A percentile compares a stretch with the other conserved stretches of the same genome.
These are phyloP conservation scores for Mycosarcoma maydis DNA, from an alignment of 1,284 basidiomycete species.

Conservation along the genomic window DNA sequence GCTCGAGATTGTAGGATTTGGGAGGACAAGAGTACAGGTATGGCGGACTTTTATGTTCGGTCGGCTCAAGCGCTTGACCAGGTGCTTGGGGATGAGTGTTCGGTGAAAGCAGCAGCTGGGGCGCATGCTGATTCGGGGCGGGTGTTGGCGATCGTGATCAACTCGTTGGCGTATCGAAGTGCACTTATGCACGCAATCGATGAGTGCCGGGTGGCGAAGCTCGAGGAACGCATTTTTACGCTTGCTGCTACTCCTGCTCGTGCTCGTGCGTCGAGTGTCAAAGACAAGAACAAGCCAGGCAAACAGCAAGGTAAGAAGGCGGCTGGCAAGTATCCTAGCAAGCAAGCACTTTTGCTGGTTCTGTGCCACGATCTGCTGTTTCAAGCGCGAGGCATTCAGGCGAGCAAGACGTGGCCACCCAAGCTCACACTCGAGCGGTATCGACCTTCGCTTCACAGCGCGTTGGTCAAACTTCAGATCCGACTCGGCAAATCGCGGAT, in stretches of 20 bases:
- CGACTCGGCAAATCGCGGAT: slow-evolving; percentile 42
- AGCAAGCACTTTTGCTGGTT: slow-evolving; percentile 54
- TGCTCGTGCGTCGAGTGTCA: neutral
- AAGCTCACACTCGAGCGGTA: slow-evolving; percentile 71
- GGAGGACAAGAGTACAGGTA: too few relatives aligned
- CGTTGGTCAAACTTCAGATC: slow-evolving; percentile 85
- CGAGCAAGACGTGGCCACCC: slow-evolving; percentile 59
- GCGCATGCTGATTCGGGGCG: slow-evolving; percentile 48
- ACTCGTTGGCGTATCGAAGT: slow-evolving; percentile 49
- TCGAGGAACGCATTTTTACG: slow-evolving; percentile 44
- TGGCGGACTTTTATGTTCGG: slow-evolving; percentile 63
- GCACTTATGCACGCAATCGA: slow-evolving; percentile 42
- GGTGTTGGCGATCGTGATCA: slow-evolving; percentile 56
- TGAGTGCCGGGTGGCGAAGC: slow-evolving; percentile 22
- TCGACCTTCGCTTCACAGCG: slow-evolving; percentile 84
- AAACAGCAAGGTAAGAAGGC: neutral
- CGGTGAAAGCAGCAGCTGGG: slow-evolving; percentile 54
- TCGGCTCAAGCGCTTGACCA: slow-evolving; percentile 50
- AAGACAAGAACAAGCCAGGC: neutral
- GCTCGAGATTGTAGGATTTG: too few relatives aligned
- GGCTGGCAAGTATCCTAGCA: slow-evolving; percentile 18
- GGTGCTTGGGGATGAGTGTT: slow-evolving; percentile 48
- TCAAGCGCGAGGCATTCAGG: slow-evolving; percentile 53
- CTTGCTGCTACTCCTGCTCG: neutral
- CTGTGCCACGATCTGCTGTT: slow-evolving; percentile 62